Percentiles rank a stretch among this genome's conserved stretches.
Evolutionary conservation across 2,329 filamentous ascomycete genomes (phyloP).

Genomic region (Sphaceloma murrayae): DNA sequence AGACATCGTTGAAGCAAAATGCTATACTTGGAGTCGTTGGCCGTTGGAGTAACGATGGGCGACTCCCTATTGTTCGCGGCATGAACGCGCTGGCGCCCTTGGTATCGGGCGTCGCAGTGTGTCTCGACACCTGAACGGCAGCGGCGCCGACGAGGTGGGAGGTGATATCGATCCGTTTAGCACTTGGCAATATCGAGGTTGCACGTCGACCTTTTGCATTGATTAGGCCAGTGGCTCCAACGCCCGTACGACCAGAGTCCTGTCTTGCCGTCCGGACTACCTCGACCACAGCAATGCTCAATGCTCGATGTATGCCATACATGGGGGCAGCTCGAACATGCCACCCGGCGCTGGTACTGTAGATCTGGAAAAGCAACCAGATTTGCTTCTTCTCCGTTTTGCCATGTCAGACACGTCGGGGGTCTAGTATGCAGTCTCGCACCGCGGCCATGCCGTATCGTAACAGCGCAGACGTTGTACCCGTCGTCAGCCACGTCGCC

Average conservation of each 20-base stretch:
- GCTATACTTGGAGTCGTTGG: conserved; percentile 7
- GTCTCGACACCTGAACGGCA: too few relatives aligned
- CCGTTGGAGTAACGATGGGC: background rate
- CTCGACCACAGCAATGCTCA: too few relatives aligned
- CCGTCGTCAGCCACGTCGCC: background rate
- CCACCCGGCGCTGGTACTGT: too few relatives aligned
- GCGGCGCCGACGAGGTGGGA: too few relatives aligned
- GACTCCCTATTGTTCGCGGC: too few relatives aligned
- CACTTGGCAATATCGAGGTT: conserved; percentile 10
- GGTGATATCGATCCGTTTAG: conserved; percentile 3
- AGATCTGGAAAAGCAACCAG: too few relatives aligned
- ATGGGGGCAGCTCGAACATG: too few relatives aligned
- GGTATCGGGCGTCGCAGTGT: conserved; percentile 4
- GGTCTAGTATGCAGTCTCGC: conserved; percentile 3
- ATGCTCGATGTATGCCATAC: too few relatives aligned
- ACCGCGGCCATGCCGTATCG: background rate
- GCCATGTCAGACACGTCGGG: conserved; percentile 1
- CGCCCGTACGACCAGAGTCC: too few relatives aligned
- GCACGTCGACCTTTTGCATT: too few relatives aligned
- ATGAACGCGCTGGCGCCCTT: background rate
- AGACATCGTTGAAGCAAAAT: conserved; percentile 7
- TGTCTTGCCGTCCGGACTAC: too few relatives aligned
- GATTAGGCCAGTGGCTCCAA: too few relatives aligned
- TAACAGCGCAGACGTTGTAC: background rate
- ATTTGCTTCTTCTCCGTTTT: conserved; percentile 13